Base-by-base conservation (phyloP, 2,329 filamentous ascomycete species). In the Harringtonia lauricola region DNA sequence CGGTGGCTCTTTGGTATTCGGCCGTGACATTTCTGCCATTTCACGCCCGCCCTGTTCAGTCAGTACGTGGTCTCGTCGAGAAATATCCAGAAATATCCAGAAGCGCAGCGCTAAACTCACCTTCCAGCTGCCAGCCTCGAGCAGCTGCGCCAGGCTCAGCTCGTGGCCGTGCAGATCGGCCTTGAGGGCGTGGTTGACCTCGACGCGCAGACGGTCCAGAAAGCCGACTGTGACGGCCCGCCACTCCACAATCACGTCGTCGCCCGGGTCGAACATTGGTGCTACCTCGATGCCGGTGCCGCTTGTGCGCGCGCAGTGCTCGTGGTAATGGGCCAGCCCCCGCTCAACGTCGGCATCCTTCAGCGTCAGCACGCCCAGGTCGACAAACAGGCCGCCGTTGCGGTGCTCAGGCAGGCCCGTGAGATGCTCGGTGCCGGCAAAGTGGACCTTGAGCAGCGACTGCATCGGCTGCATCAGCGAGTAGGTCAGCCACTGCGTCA, bases 101-200 rank as follows among this genome's bases (percentile, higher is more conserved):
- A n/a, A n/a, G n/a, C n/a, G n/a, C n/a, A n/a, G n/a, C n/a, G n/a
- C n/a, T n/a, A n/a, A n/a, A n/a, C 76, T 65, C 63, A 92, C 89
- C 84, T 96, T 96, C 90, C 92, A 98, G 58, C 86, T 94, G 41
- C 92, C 92, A 14, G 90, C 92, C 63, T 96, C 92, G 17, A 98
- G 71, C 67, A 98, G 79, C 61, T 98, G 92, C 7, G 89, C 80
- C 52, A 96, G 64, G 34, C 70, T 85, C 59, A 98, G 65, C 52
- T 90, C 79, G 31, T 76, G 67, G 4, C 84, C 86, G 8, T 70
- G 72, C 34, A 95, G 64, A 43, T 78, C 72, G 2, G 55, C 57
- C 44, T 76, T 78, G 39, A 95, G 65, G 34, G 68, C 63, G 59
- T 86, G 86, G 52, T 73, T 69, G 30, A 79, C 68, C 39, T 73